phyloP scores from a whole-genome alignment of 345 rosid species.

The Populus ilicifolia region DNA sequence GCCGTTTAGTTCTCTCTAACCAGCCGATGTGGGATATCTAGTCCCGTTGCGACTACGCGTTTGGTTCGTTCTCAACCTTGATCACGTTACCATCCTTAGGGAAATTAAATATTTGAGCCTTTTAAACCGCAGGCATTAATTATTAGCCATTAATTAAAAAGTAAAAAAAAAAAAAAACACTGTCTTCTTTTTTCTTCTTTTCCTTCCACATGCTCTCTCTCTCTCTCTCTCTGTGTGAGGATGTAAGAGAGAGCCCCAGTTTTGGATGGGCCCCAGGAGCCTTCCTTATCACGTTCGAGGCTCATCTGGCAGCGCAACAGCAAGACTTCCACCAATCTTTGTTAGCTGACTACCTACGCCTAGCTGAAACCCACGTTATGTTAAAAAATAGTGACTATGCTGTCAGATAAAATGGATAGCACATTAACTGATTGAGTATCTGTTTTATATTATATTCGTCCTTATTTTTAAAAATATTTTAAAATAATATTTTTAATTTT shows the following conservation, averaged over 20 bases:
- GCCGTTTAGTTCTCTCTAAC: rapidly evolving
- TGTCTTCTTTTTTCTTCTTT: neutral
- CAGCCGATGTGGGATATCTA: too few relatives aligned
- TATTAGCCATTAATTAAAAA: conserved; percentile 16
- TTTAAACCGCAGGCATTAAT: too few relatives aligned
- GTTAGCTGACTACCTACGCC: conserved; percentile 77
- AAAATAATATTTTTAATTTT: too few relatives aligned
- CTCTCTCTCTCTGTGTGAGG: conserved; percentile 38
- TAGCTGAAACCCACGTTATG: conserved; percentile 87
- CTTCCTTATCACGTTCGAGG: conserved; percentile 72
- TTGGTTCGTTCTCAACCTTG: too few relatives aligned
- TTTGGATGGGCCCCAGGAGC: conserved; percentile 53
- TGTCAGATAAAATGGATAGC: too few relatives aligned
- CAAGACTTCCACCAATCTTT: conserved; percentile 89
- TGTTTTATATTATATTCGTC: too few relatives aligned
- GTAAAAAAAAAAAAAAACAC: too few relatives aligned
- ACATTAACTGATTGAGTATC: too few relatives aligned
- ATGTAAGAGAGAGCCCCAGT: conserved; percentile 53
- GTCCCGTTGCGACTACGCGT: too few relatives aligned
- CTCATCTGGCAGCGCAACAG: conserved; percentile 68
- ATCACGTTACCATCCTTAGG: too few relatives aligned
- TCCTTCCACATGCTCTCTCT: too few relatives aligned
- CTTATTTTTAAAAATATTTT: too few relatives aligned
- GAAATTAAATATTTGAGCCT: neutral
- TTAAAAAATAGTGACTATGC: conserved; percentile 7